A percentile compares a stretch with the other conserved stretches of the same genome.
Evolutionary conservation across 768 basidiomycete genomes (phyloP).

Genomic region (Lentinula sp.): DNA sequence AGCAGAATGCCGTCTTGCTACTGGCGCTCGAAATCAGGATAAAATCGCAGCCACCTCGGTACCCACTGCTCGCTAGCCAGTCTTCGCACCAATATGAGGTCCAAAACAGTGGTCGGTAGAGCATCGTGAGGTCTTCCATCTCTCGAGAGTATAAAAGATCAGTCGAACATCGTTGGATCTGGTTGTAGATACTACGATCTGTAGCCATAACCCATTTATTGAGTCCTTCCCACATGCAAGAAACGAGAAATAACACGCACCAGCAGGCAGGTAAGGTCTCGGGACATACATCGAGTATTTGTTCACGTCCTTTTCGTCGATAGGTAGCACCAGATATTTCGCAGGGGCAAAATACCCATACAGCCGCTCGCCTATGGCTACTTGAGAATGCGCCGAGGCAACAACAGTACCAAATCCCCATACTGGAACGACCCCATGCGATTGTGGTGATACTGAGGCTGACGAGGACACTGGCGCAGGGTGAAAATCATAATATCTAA

Average conservation of each 20-base stretch:
- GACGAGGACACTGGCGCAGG: conserved; percentile 30
- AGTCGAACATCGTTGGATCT: conserved; percentile 49
- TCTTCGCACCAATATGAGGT: conserved; percentile 74
- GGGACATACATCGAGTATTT: conserved; percentile 51
- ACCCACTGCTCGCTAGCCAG: conserved; percentile 49
- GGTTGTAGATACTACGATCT: conserved; percentile 68
- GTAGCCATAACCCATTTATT: background rate
- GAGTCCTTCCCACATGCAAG: background rate
- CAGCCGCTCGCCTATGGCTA: conserved; percentile 50
- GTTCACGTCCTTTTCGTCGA: conserved; percentile 47
- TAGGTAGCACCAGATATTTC: conserved; percentile 48
- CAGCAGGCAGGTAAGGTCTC: conserved; percentile 55
- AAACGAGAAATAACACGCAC: conserved; percentile 21
- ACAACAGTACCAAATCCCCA: conserved; percentile 67
- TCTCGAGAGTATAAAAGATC: conserved; percentile 49
- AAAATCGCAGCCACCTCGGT: conserved; percentile 38
- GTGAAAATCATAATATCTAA: conserved; percentile 69
- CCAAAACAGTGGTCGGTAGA: conserved; percentile 71
- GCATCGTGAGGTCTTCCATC: conserved; percentile 61
- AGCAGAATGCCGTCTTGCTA: conserved; percentile 66
- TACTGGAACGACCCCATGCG: conserved; percentile 62
- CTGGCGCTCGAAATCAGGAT: conserved; percentile 67
- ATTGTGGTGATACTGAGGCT: conserved; percentile 31
- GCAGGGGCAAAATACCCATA: conserved; percentile 61
- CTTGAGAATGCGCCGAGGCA: conserved; percentile 40